Base-by-base conservation (phyloP, 257 asterid species). In the Petrea volubilis region DNA sequence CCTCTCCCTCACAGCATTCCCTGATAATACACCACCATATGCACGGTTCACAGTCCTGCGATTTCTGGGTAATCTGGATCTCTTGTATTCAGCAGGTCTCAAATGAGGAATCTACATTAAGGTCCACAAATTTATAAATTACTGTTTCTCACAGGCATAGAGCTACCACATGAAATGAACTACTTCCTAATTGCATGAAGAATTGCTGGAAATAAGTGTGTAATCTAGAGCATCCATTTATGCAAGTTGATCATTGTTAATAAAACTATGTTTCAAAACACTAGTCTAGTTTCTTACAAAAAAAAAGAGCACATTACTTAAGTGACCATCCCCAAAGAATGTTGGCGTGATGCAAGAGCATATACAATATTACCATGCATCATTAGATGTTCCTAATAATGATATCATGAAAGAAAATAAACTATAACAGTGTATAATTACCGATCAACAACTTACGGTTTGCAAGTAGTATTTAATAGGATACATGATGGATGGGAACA, bases 1-100 rank as follows among this genome's bases (percentile, higher is more conserved):
- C 96, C 90, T 88, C 77, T 88, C 92, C 78, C 92, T 81, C 23
- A 88, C 92, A 7, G 89, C 96, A 70, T 71, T 71, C 58, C 89
- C 89, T n/a, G 90, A 86, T 23, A 88, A 67, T 7, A 88, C 96
- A 58, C 90, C 92, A 17, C 96, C 92, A 76, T 88, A 88, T 70
- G 92, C 79, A 38, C 92, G 96, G 76, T 84, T 88, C 34, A 88
- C 96, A 49, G 90, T 88, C 77, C 92, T 84, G n/a, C 90, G 81
- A 67, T 86, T 88, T 76, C 92, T 82, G 27, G 96, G 46, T 70
- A 88, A 68, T 60, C 92, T 81, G 23, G 96, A 88, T 65, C 92
- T 88, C 86, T 86, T 88, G 86, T 86, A 88, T 63, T 88, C 92
- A 77, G 92, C 74, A 43, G 96, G 96, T 73, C 95, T 79, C 81